Conservation (phyloP, 225 moss, liverwort and hornwort genomes). For the Takakia lepidozioides region DNA sequence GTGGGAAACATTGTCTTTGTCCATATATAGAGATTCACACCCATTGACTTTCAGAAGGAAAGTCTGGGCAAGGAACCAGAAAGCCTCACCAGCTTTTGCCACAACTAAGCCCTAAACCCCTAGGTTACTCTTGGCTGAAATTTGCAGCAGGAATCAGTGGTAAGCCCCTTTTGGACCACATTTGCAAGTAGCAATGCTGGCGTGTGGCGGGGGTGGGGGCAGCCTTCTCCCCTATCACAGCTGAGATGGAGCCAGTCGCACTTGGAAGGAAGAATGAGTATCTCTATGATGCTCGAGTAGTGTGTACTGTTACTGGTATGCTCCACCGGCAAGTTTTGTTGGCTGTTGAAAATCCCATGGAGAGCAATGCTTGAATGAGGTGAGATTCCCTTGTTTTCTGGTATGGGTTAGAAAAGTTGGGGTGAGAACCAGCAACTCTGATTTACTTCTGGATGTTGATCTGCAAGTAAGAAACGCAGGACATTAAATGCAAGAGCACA, state of each 20-base stretch:
- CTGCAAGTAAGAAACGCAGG: no score
- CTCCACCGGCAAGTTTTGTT: constrained; percentile 63
- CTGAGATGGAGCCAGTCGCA: constrained; percentile 78
- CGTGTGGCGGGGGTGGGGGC: constrained; percentile 87
- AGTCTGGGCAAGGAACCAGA: not conserved
- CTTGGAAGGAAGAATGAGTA: constrained; percentile 52
- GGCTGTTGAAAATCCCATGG: constrained; percentile 57
- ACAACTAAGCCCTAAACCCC: not conserved
- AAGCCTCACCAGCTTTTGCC: not conserved
- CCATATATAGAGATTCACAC: not conserved
- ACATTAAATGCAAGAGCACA: no score
- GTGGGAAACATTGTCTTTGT: no score
- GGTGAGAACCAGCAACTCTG: no score
- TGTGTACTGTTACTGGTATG: constrained; percentile 53
- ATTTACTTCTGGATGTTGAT: no score
- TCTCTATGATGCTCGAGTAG: constrained; percentile 70
- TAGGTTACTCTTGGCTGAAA: not conserved
- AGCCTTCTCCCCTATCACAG: constrained; percentile 83
- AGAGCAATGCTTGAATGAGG: constrained; percentile 36
- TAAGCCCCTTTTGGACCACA: constrained; percentile 63
- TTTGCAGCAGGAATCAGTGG: constrained; percentile 59
- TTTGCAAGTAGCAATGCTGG: constrained; percentile 86
- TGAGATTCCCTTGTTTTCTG: constrained; percentile 2
- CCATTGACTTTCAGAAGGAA: not conserved
- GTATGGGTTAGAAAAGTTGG: no score